Percentiles rank a stretch among this genome's conserved stretches.
These are phyloP conservation scores for Globisporangium nodosum DNA, from an alignment of 352 stramenopile species.

Conservation along the genomic window DNA sequence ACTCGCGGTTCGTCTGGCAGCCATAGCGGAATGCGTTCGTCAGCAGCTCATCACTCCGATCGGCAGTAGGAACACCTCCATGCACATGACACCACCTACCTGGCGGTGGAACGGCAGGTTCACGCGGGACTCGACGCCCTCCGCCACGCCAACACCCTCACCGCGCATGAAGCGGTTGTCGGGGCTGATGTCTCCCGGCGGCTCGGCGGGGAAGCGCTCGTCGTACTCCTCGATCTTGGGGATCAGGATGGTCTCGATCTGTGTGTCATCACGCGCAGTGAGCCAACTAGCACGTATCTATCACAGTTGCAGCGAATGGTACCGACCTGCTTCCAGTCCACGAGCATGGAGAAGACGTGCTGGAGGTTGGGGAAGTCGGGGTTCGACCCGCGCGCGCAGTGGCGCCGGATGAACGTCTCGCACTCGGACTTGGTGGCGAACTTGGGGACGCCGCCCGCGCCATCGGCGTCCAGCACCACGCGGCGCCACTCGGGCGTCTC, in stretches of 20 bases:
- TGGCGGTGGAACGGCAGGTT: conserved; percentile 92
- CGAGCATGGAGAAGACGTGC: conserved; percentile 91
- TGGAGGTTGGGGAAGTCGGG: conserved; percentile 87
- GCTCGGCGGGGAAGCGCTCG: conserved; percentile 42
- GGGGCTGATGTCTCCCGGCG: conserved; percentile 24
- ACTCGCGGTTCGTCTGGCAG: conserved; percentile 64
- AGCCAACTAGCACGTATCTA: background rate
- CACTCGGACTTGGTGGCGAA: conserved; percentile 87
- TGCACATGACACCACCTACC: conserved; percentile 6
- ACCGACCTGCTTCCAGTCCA: conserved; percentile 76
- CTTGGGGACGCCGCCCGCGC: conserved; percentile 68
- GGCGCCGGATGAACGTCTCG: conserved; percentile 81
- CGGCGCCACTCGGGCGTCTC: conserved; percentile 74
- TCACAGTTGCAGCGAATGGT: too few relatives aligned
- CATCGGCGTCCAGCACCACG: conserved; percentile 55
- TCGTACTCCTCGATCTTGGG: conserved; percentile 80
- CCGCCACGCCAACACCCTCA: conserved; percentile 38
- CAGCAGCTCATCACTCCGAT: background rate
- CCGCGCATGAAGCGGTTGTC: conserved; percentile 67
- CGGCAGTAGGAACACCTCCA: background rate
- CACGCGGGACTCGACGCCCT: conserved; percentile 75
- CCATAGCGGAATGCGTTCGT: background rate
- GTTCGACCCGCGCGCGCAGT: conserved; percentile 87
- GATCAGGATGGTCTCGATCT: conserved; percentile 64
- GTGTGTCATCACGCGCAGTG: background rate